Percentiles rank a stretch among this genome's conserved stretches.
phyloP scores from a whole-genome alignment of 192 early-diverging fungal species.

The Thamnidium elegans region DNA sequence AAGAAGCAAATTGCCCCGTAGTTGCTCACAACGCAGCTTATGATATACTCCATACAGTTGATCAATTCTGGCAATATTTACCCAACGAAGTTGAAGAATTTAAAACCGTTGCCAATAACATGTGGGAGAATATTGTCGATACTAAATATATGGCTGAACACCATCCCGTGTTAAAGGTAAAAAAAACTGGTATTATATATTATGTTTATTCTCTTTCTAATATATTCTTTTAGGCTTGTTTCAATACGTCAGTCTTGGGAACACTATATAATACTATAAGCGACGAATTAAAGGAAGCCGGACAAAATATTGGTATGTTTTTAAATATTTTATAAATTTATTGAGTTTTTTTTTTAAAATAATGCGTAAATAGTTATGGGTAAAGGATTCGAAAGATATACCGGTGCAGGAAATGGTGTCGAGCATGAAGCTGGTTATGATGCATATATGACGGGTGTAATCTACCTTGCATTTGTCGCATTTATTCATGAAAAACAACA shows the following conservation, averaged over 20 bases:
- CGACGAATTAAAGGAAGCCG: slow-evolving; percentile 14
- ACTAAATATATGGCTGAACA: slow-evolving; percentile 70
- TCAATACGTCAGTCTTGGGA: slow-evolving; percentile 24
- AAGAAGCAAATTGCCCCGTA: slow-evolving; percentile 68
- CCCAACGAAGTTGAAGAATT: slow-evolving; percentile 67
- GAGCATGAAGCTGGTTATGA: slow-evolving; percentile 94
- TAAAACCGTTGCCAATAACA: slow-evolving; percentile 53
- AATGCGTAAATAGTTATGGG: slow-evolving; percentile 42
- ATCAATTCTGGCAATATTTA: slow-evolving; percentile 72
- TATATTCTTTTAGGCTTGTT: slow-evolving; percentile 18
- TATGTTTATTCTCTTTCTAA: slow-evolving; percentile 2
- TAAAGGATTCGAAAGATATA: slow-evolving; percentile 47
- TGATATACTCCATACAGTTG: slow-evolving; percentile 78
- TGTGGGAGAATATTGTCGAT: slow-evolving; percentile 75
- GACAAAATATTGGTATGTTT: slow-evolving; percentile 53
- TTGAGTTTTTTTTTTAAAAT: not conserved
- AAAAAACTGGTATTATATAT: not conserved
- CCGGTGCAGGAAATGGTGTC: slow-evolving; percentile 19
- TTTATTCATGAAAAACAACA: slow-evolving; percentile 41
- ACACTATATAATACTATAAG: slow-evolving; percentile 18
- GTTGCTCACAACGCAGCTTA: slow-evolving; percentile 89
- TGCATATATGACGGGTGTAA: slow-evolving; percentile 83
- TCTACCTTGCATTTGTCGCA: slow-evolving; percentile 66
- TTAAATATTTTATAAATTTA: not conserved
- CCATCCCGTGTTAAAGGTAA: slow-evolving; percentile 44